Evolutionary conservation across 495 filamentous ascomycete genomes (phyloP).

Genomic region (Ramalina intermedia): DNA sequence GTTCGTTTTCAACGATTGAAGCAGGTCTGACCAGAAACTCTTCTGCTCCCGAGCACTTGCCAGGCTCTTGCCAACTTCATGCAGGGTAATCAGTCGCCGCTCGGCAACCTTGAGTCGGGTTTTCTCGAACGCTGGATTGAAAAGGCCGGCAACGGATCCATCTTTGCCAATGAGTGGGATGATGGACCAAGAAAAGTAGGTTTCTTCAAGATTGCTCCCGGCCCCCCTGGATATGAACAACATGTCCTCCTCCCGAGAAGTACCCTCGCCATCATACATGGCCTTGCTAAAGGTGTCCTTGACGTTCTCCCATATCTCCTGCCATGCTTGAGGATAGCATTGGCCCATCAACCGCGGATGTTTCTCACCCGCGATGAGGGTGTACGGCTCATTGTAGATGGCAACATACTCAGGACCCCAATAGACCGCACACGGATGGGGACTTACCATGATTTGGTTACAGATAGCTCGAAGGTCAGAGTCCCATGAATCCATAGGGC

Average conservation of each 20-base stretch:
- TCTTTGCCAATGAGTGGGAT: constrained; percentile 50
- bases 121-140: constrained; percentile 57
- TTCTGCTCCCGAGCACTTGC: constrained; percentile 51
- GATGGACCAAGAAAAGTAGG: constrained; percentile 55
- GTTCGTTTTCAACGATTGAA: constrained; percentile 44
- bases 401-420: constrained; percentile 51
- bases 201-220: constrained; percentile 45
- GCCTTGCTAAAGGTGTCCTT: constrained; percentile 44
- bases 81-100: constrained; percentile 49
- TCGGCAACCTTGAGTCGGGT: constrained; percentile 50
- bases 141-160: constrained; percentile 47
- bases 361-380: constrained; percentile 50
- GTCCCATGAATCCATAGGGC: constrained; percentile 50
- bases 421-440: constrained; percentile 58
- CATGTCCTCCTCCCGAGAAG: constrained; percentile 61
- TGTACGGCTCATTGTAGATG: constrained; percentile 64
- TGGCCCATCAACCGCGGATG: constrained; percentile 56
- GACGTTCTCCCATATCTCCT: constrained; percentile 51
- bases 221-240: constrained; percentile 40
- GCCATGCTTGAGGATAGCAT: constrained; percentile 46
- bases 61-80: constrained; percentile 56
- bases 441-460: constrained; percentile 54
- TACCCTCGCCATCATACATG: constrained; percentile 44
- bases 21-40: constrained; percentile 44
- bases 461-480: constrained; percentile 49